These are phyloP conservation scores for Phlyctochytrium bullatum DNA, from an alignment of 192 early-diverging fungal species.

Conservation along the genomic window DNA sequence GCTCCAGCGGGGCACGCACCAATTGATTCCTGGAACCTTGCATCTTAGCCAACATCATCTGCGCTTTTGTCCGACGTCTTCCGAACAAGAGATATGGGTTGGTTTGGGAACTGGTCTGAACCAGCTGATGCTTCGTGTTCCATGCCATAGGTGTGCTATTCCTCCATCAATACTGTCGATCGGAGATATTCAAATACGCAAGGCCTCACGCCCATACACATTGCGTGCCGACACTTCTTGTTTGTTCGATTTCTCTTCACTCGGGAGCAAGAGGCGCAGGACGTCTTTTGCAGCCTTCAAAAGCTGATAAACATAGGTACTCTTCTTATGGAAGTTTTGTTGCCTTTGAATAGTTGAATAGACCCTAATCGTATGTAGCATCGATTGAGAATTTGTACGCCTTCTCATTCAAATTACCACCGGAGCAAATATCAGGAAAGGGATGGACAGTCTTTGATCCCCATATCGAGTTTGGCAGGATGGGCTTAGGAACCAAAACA, in stretches of 20 bases:
- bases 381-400: slow-evolving; percentile 77
- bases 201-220: slow-evolving; percentile 49
- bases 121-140: not conserved
- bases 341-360: not conserved
- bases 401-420: slow-evolving; percentile 59
- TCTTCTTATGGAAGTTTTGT: not conserved
- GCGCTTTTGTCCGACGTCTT: slow-evolving; percentile 53
- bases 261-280: slow-evolving; percentile 65
- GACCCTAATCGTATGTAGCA: slow-evolving; percentile 29
- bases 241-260: slow-evolving; percentile 68
- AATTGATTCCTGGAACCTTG: slow-evolving; percentile 46
- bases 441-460: slow-evolving; percentile 77
- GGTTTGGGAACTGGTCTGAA: not conserved
- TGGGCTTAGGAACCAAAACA: slow-evolving; percentile 70
- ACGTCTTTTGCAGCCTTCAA: slow-evolving; percentile 77
- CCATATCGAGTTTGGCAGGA: slow-evolving; percentile 71
- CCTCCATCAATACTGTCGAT: slow-evolving; percentile 80
- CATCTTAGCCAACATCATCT: slow-evolving; percentile 78
- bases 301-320: slow-evolving; percentile 70
- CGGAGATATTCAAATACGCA: slow-evolving; percentile 44
- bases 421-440: slow-evolving; percentile 30
- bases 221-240: slow-evolving; percentile 82
- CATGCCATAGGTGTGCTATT: slow-evolving; percentile 68
- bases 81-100: slow-evolving; percentile 67
- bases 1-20: slow-evolving; percentile 17